Base-by-base conservation (phyloP, 805 yeast genomes). In the Pichia paraexigua region DNA sequence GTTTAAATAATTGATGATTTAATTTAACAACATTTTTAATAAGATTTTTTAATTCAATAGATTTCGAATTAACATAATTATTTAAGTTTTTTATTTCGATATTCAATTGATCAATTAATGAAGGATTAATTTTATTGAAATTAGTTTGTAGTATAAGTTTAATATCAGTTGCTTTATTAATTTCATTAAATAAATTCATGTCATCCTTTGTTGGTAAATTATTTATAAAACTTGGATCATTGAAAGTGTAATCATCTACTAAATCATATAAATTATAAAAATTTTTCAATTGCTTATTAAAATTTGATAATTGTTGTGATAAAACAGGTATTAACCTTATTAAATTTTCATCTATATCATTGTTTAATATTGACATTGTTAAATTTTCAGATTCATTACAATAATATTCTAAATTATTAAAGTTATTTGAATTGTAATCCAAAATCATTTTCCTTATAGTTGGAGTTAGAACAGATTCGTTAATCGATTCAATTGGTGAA, bases 201-300 rank as follows among this genome's bases (percentile, higher is more conserved):
- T 64, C 68, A 21, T 61, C 60, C 28, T 47, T 47, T 7, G 65
- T 51, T 1, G 71, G 71, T 32, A 68, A 48, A 40, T 57, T 52
- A 1, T 47, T 22, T 12, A 61, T 39, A 20, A 67, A 59, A 3
- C 43, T 12, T 11, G 43, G 39, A 15, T 51, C 43, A 15, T 52
- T 48, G 9, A 39, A 3, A 17, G 55, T 50, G 25, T 56, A 56
- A 43, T 59, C 62, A 27, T 59, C 63, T 8, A 64, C 46, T 8
- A 50, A 46, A 6, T 60, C 60, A 41, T 62, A 51, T 20, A 54
- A 49, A 0, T 55, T 24, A 47, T 67, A 64, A 43, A 65, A 66
- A 22, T 49, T 52, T 18, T 55, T 41, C 25, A 66, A 50, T 41
- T 58, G 62, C 9, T 46, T 49, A 3, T 64, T 60, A 15, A 65